These are phyloP conservation scores for Stagonosporopsis chrysanthemi DNA, from an alignment of 2,329 filamentous ascomycete genomes.

Conservation along the genomic window DNA sequence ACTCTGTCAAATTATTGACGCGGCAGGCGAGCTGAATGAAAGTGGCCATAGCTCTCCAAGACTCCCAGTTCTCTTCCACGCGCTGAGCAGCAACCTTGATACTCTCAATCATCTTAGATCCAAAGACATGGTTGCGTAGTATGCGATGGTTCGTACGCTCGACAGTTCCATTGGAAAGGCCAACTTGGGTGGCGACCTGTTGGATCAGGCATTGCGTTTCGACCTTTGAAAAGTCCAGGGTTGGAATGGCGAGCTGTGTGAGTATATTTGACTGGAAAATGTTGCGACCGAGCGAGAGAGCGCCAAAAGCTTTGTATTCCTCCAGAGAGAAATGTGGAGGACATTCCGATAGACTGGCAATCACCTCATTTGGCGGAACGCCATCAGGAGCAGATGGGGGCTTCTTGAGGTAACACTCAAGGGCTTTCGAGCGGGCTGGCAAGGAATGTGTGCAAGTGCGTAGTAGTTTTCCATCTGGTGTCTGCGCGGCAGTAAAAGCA, in stretches of 20 bases:
- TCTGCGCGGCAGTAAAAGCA: constrained; percentile 24
- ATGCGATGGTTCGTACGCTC: constrained; percentile 49
- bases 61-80: constrained; percentile 45
- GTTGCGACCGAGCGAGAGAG: constrained; percentile 56
- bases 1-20: constrained; percentile 52
- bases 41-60: constrained; percentile 50
- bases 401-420: constrained; percentile 55
- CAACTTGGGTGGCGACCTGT: constrained; percentile 60
- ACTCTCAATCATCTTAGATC: constrained; percentile 22
- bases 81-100: constrained; percentile 23
- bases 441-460: constrained; percentile 54
- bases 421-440: constrained; percentile 34
- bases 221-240: constrained; percentile 60
- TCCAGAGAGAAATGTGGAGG: constrained; percentile 58
- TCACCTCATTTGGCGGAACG: constrained; percentile 58
- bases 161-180: constrained; percentile 39
- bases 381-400: constrained; percentile 36
- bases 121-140: constrained; percentile 48
- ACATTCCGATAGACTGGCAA: constrained; percentile 52
- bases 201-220: constrained; percentile 58
- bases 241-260: constrained; percentile 56
- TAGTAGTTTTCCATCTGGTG: constrained; percentile 24
- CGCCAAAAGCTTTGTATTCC: constrained; percentile 62
- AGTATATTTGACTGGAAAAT: constrained; percentile 67
- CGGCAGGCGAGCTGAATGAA: constrained; percentile 55